Percentiles rank a stretch among this genome's conserved stretches.
These are phyloP conservation scores for Sporothrix sp. DNA, from an alignment of 2,329 filamentous ascomycete species.

Conservation along the genomic window DNA sequence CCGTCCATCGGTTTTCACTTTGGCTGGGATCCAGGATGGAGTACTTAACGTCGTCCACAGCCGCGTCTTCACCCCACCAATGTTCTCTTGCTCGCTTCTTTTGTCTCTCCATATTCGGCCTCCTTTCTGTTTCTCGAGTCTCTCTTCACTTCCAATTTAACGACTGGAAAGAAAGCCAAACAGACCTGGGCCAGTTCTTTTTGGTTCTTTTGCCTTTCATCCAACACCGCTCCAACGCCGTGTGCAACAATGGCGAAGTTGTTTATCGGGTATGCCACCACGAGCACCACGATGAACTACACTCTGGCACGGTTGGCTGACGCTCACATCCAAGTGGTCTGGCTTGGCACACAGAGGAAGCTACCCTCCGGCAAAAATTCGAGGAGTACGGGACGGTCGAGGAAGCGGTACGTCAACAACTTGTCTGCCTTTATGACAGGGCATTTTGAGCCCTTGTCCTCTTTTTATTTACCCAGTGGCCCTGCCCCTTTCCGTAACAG, in stretches of 20 bases:
- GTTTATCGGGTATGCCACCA: constrained; percentile 66
- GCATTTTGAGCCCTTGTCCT: not conserved
- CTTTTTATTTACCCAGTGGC: not conserved
- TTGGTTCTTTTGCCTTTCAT: not conserved
- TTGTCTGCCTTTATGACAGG: not conserved
- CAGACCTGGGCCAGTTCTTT: no score
- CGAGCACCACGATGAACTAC: not conserved
- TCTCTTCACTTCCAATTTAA: no score
- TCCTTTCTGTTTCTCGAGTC: constrained; percentile 1
- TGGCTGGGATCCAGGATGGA: constrained; percentile 13
- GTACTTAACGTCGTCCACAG: constrained; percentile 19
- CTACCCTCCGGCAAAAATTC: constrained; percentile 79
- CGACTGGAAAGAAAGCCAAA: no score
- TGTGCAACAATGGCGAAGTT: constrained; percentile 14
- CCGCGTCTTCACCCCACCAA: constrained; percentile 14
- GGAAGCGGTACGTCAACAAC: constrained; percentile 69
- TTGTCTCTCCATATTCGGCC: constrained; percentile 1
- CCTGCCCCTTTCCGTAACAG: no score
- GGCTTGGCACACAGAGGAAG: constrained; percentile 95
- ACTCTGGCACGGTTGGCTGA: constrained; percentile 14
- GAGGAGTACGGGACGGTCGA: constrained; percentile 84
- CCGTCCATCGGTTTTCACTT: not conserved
- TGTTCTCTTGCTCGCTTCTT: not conserved
- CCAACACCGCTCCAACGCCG: no score
- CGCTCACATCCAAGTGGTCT: constrained; percentile 59